Evolutionary conservation across 345 rosid species (phyloP).

Genomic region (Fremontodendron californicum): DNA sequence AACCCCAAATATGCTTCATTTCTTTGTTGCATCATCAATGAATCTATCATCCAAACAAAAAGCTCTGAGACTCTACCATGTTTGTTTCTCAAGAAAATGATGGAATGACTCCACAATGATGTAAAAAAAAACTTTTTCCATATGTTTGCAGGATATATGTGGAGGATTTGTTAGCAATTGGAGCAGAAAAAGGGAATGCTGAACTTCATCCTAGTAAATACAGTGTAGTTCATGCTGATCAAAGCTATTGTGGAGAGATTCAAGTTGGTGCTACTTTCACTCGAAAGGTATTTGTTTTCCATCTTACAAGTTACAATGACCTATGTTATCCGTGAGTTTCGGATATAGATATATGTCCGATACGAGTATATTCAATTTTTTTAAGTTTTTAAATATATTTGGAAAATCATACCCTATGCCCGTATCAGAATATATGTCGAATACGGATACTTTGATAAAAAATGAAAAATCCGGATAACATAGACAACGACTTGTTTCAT

Average conservation of each 20-base stretch:
- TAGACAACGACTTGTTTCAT: not conserved
- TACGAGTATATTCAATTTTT: too few relatives aligned
- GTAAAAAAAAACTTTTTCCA: not conserved
- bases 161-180: constrained; percentile 64
- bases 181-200: constrained; percentile 71
- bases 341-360: too few relatives aligned
- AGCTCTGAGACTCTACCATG: not conserved
- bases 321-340: too few relatives aligned
- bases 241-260: constrained; percentile 62
- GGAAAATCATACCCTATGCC: too few relatives aligned
- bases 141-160: constrained; percentile 48
- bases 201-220: constrained; percentile 62
- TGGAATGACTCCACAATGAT: not conserved
- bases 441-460: too few relatives aligned
- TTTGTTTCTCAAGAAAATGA: not conserved
- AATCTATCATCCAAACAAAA: not conserved
- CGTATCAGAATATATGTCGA: too few relatives aligned
- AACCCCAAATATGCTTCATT: not conserved
- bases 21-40: not conserved
- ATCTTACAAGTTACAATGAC: not conserved
- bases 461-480: too few relatives aligned
- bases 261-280: constrained; percentile 57
- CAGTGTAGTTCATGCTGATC: constrained; percentile 41
- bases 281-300: constrained; percentile 25
- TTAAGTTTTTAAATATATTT: too few relatives aligned